Conservation (phyloP, 768 basidiomycete species). For the Clitopilus passeckerianus region DNA sequence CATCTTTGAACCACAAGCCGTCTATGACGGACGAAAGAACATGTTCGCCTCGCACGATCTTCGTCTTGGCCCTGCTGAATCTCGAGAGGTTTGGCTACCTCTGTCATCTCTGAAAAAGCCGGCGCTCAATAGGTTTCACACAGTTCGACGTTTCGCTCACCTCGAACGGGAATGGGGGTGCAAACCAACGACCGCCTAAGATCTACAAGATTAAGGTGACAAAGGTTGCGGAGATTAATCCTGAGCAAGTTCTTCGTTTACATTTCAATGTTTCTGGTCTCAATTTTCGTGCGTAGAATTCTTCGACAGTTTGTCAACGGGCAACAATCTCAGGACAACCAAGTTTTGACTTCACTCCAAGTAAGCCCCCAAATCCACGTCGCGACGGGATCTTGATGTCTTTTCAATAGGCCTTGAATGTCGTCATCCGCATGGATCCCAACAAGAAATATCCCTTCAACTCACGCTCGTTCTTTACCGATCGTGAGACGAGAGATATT, state of each 20-base stretch:
- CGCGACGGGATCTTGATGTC: background rate
- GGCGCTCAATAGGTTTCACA: background rate
- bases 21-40: constrained; percentile 79
- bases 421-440: constrained; percentile 73
- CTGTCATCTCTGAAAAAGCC: background rate
- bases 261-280: background rate
- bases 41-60: constrained; percentile 54
- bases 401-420: constrained; percentile 55
- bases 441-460: constrained; percentile 66
- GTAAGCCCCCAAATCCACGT: constrained; percentile 24
- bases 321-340: constrained; percentile 62
- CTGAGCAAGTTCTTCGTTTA: constrained; percentile 20
- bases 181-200: constrained; percentile 33
- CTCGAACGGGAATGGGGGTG: constrained; percentile 36
- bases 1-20: constrained; percentile 66
- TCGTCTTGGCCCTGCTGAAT: constrained; percentile 44
- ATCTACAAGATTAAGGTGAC: constrained; percentile 50
- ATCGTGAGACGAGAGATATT: constrained; percentile 43
- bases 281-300: constrained; percentile 34
- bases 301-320: constrained; percentile 60
- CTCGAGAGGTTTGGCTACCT: constrained; percentile 38
- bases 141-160: constrained; percentile 22
- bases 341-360: constrained; percentile 55
- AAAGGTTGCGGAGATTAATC: constrained; percentile 53
- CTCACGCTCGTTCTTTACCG: constrained; percentile 69